Percentiles rank a stretch among this genome's conserved stretches.
Conservation (phyloP, 2,329 filamentous ascomycete genomes). For the Diaporthe sp. region DNA sequence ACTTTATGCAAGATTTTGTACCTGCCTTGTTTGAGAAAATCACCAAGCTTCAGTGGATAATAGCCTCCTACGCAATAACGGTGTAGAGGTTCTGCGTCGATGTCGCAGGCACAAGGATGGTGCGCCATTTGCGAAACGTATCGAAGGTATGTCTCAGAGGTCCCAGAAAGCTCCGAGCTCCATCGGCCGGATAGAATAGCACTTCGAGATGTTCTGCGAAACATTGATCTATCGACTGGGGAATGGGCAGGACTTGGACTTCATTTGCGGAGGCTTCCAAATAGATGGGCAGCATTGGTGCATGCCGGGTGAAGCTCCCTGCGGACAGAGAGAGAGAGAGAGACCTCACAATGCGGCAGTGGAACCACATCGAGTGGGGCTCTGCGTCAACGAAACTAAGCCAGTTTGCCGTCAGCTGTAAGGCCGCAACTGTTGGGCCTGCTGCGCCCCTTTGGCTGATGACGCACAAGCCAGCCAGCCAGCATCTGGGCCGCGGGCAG, state of each 20-base stretch:
- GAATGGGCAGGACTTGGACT: background rate
- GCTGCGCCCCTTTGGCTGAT: too few species aligned
- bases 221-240: background rate
- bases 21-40: background rate
- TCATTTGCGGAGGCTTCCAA: background rate
- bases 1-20: constrained; percentile 12
- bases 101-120: background rate
- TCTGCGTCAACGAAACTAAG: background rate
- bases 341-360: background rate
- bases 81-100: background rate
- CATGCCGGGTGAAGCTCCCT: background rate
- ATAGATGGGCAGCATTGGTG: background rate
- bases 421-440: too few species aligned
- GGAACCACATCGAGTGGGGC: background rate
- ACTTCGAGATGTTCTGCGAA: background rate
- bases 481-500: too few species aligned
- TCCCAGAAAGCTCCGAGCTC: background rate
- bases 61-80: background rate
- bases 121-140: background rate
- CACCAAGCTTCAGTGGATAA: background rate
- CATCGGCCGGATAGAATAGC: background rate
- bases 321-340: too few species aligned
- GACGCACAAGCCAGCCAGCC: too few species aligned
- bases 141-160: background rate
- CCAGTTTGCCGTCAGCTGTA: too few species aligned